phyloP scores from a whole-genome alignment of 1,139 yeast genomes.

The Saccharomyces hybrid region DNA sequence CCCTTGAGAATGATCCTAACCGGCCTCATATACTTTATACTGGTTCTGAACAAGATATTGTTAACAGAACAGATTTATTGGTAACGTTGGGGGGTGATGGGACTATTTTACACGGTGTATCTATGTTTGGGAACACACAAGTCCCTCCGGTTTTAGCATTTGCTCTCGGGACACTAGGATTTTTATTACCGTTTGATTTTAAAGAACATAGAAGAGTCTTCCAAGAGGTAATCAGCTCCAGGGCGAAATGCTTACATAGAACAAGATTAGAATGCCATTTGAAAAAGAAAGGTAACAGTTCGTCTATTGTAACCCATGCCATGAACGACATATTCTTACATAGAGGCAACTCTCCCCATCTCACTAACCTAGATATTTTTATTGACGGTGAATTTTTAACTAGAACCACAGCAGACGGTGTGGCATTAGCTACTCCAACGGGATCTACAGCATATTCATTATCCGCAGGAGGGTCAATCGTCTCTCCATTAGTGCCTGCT shows the following conservation, averaged over 20 bases:
- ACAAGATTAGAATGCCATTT: slow-evolving; percentile 72
- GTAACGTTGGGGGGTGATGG: slow-evolving; percentile 96
- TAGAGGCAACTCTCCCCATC: slow-evolving; percentile 81
- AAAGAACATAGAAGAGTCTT: slow-evolving; percentile 54
- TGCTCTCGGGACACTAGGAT: slow-evolving; percentile 88
- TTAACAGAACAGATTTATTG: slow-evolving; percentile 52
- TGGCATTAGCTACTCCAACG: slow-evolving; percentile 79
- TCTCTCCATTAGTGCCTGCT: slow-evolving; percentile 81
- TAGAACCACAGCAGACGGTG: slow-evolving; percentile 87
- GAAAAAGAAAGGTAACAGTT: slow-evolving; percentile 21
- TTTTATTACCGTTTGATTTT: slow-evolving; percentile 79
- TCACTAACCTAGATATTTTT: slow-evolving; percentile 71
- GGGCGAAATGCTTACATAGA: slow-evolving; percentile 66
- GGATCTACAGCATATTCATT: slow-evolving; percentile 93
- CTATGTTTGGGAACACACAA: slow-evolving; percentile 52
- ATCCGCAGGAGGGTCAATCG: slow-evolving; percentile 86
- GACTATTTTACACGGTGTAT: slow-evolving; percentile 68
- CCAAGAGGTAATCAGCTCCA: slow-evolving; percentile 52
- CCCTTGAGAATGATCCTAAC: slow-evolving; percentile 25
- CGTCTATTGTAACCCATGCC: slow-evolving; percentile 45
- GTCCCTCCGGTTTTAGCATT: slow-evolving; percentile 89
- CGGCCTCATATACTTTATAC: slow-evolving; percentile 41
- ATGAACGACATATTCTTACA: slow-evolving; percentile 88
- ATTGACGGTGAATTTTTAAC: slow-evolving; percentile 80
- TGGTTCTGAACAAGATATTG: slow-evolving; percentile 51